These are phyloP conservation scores for Penicillium sp. DNA, from an alignment of 2,329 filamentous ascomycete species.

Conservation along the genomic window DNA sequence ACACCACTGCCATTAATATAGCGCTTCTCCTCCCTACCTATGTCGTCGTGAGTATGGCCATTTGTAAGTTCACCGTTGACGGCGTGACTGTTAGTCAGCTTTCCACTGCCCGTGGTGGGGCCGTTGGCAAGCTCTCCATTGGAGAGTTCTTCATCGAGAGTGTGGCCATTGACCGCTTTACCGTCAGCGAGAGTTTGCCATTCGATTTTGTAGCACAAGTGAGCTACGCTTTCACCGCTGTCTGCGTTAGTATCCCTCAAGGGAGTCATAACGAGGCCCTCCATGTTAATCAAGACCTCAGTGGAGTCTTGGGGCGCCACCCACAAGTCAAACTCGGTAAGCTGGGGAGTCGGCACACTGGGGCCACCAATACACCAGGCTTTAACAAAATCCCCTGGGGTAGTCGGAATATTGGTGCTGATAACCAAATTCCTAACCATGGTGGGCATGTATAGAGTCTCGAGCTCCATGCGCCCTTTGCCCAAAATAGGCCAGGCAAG, in stretches of 20 bases:
- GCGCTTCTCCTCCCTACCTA: too few species aligned
- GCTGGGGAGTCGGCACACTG: conserved; percentile 18
- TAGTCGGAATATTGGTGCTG: conserved; percentile 15
- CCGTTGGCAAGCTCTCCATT: too few species aligned
- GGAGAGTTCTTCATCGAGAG: too few species aligned
- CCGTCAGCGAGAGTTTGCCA: conserved; percentile 27
- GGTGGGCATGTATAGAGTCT: conserved; percentile 39
- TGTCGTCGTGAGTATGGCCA: too few species aligned
- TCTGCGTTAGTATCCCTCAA: conserved; percentile 19
- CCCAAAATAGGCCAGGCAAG: conserved; percentile 38
- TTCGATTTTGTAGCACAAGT: conserved; percentile 28
- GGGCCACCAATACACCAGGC: conserved; percentile 26
- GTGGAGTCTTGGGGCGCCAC: conserved; percentile 16
- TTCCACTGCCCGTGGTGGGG: too few species aligned
- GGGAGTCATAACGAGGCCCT: conserved; percentile 29
- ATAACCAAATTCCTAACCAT: conserved; percentile 33
- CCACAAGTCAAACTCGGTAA: conserved; percentile 25
- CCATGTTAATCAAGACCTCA: conserved; percentile 23
- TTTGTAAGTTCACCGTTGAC: too few species aligned
- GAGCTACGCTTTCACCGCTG: conserved; percentile 8
- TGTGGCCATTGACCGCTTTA: too few species aligned
- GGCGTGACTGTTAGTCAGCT: too few species aligned
- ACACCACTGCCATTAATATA: too few species aligned
- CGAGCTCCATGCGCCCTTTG: conserved; percentile 27
- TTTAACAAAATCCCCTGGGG: conserved; percentile 20